Base-by-base conservation (phyloP, 371 early-diverging fungal species). In the Dichotomocladium elegans region DNA sequence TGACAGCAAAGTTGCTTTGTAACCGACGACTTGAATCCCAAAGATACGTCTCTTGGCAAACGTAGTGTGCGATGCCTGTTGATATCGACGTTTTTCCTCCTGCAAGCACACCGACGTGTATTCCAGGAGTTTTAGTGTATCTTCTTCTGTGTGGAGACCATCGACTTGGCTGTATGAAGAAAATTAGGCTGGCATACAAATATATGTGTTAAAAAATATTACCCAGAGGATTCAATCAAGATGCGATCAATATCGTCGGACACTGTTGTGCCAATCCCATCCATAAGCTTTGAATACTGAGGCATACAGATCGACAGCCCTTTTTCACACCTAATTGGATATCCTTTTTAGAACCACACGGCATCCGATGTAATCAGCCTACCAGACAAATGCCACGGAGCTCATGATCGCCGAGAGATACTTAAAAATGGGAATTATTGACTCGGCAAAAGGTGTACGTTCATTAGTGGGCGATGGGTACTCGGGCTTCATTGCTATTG, bases 51-150 rank as follows among this genome's bases (percentile, higher is more conserved):
- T 33, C 43, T 53, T 47, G 6, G 27, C 35, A 50, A 60, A 53
- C 15, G 50, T 54, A 6, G 34, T 28, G 30, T 43, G 30, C 28
- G 46, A 53, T 34, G 49, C 43, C 31, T 54, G 53, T 45, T 43
- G 54, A 31, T 54, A 60, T 25, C 7, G 49, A 24, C 27, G 15
- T 29, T 44, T 60, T 45, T 54, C 54, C 15, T 37, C 40, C 22
- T 53, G 42, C 41, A 53, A 27, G 41, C 49, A 60, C n/a, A 53
- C 30, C 28, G 48, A 52, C 3, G 47, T 52, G 43, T 58, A 53
- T 42, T 53, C 59, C 42, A 58, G 22, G 42, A 58, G 47, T 22
- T 58, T 58, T 14, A 58, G 44, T 29, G 59, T 53, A 40, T 58
- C 59, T 53, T 58, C 53, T 11, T 53, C 43, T 17, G 49, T 48